These are phyloP conservation scores for Phalaenopsis equestris DNA, from an alignment of 106 monocot genomes.

Conservation along the genomic window DNA sequence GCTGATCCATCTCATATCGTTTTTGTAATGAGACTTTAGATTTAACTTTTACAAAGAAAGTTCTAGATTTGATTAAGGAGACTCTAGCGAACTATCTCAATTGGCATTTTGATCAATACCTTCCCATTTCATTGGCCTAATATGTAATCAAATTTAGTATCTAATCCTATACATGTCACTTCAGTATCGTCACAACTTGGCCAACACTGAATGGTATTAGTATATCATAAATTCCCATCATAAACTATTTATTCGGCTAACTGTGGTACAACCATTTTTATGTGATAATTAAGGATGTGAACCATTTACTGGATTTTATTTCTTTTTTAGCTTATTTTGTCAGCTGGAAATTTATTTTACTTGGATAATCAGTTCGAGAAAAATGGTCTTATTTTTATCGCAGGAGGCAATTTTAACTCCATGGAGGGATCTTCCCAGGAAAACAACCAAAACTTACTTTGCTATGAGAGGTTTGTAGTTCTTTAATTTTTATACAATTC, in stretches of 20 bases:
- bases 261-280: not conserved
- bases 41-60: no score
- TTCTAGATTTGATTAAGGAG: no score
- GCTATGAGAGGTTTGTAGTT: constrained; percentile 62
- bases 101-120: not conserved
- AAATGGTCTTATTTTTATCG: not conserved
- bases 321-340: not conserved
- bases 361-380: not conserved
- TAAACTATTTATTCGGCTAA: not conserved
- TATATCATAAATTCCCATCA: not conserved
- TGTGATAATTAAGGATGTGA: not conserved
- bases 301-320: not conserved
- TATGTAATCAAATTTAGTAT: not conserved
- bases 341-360: constrained; percentile 1
- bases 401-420: constrained; percentile 66
- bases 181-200: not conserved
- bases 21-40: no score
- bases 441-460: constrained; percentile 47
- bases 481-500: not conserved
- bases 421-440: constrained; percentile 61
- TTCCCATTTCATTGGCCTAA: not conserved
- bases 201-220: no score
- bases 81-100: no score
- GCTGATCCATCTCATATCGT: no score
- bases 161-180: not conserved